These are phyloP conservation scores for Stachybotrys chlorohalonatus DNA, from an alignment of 2,329 filamentous ascomycete genomes.

Conservation along the genomic window DNA sequence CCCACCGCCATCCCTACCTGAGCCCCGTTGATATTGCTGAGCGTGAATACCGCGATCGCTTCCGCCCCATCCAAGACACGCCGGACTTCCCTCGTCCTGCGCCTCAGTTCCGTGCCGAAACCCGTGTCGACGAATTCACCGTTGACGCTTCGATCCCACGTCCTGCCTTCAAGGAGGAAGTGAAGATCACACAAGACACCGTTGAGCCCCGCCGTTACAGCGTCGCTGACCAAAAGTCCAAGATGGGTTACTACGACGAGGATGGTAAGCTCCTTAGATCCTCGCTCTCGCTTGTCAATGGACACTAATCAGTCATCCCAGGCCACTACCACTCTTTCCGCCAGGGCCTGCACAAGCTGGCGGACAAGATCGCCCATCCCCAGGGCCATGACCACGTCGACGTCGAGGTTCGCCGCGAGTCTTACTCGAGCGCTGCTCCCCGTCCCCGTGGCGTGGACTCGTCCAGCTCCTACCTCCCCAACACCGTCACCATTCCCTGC, in stretches of 20 bases:
- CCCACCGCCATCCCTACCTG: conserved; percentile 36
- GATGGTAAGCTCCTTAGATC: conserved; percentile 35
- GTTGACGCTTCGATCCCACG: conserved; percentile 28
- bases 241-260: conserved; percentile 60
- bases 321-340: conserved; percentile 53
- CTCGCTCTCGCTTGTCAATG: background rate
- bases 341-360: conserved; percentile 46
- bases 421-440: conserved; percentile 19
- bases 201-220: conserved; percentile 43
- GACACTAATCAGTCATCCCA: conserved; percentile 18
- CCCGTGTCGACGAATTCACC: conserved; percentile 24
- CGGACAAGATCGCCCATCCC: conserved; percentile 43
- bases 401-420: conserved; percentile 29
- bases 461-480: conserved; percentile 39
- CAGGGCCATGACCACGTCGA: conserved; percentile 40
- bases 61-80: conserved; percentile 40
- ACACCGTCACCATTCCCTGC: conserved; percentile 97
- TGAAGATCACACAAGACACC: conserved; percentile 57
- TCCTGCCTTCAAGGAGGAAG: conserved; percentile 44
- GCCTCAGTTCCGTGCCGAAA: conserved; percentile 15
- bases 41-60: conserved; percentile 55
- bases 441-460: conserved; percentile 16
- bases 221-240: conserved; percentile 35
- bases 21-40: conserved; percentile 54
- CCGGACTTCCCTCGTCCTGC: conserved; percentile 19